Conservation (phyloP, 768 basidiomycete species). For the Pleurotus giganteus region DNA sequence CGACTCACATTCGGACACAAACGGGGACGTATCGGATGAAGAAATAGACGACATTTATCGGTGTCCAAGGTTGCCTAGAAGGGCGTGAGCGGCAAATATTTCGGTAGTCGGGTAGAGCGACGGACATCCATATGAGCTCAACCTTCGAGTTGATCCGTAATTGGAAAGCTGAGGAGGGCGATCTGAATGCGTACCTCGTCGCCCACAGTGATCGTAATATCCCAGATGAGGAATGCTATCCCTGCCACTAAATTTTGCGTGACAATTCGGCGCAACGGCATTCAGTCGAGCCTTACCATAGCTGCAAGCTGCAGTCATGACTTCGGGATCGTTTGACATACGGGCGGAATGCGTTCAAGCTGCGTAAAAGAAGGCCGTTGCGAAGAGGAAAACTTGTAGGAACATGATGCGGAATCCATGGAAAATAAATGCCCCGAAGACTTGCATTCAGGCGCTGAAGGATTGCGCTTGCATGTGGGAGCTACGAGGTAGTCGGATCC, state of each 20-base stretch:
- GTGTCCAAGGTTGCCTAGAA: constrained; percentile 26
- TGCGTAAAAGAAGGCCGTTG: too few relatives aligned
- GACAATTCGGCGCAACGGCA: not conserved
- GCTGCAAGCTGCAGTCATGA: not conserved
- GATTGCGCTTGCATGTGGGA: too few relatives aligned
- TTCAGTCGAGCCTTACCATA: not conserved
- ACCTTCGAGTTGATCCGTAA: not conserved
- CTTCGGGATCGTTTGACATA: too few relatives aligned
- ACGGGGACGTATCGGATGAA: constrained; percentile 36
- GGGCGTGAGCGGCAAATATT: constrained; percentile 8
- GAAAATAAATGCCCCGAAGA: too few relatives aligned
- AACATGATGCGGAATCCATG: too few relatives aligned
- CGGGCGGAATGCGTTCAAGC: too few relatives aligned
- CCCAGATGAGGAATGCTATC: constrained; percentile 37
- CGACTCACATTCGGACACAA: constrained; percentile 31
- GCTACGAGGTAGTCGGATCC: too few relatives aligned
- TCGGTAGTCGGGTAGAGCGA: not conserved
- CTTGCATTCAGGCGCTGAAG: too few relatives aligned
- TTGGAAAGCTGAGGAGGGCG: not conserved
- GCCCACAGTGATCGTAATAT: constrained; percentile 37
- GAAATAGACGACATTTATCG: constrained; percentile 34
- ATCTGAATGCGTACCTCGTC: constrained; percentile 30
- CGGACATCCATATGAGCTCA: not conserved
- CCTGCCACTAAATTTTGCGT: constrained; percentile 27
- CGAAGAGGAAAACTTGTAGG: too few relatives aligned